phyloP scores from a whole-genome alignment of 1,139 yeast genomes.

The Hanseniaspora gamundiae region DNA sequence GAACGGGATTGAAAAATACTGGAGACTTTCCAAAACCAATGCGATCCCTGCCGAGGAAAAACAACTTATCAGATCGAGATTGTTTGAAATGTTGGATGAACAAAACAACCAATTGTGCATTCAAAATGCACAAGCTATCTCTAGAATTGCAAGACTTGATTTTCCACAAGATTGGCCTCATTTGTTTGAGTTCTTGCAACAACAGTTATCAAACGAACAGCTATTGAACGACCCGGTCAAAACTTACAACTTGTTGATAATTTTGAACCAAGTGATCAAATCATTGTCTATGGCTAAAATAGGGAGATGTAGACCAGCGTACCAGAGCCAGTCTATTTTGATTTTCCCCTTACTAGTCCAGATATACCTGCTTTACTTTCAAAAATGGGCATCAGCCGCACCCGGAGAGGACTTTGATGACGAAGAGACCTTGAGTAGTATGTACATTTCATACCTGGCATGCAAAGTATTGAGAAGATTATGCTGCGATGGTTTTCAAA shows the following conservation, averaged over 20 bases:
- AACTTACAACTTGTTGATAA: conserved; percentile 49
- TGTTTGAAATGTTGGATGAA: conserved; percentile 53
- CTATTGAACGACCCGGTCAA: conserved; percentile 35
- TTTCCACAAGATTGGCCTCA: conserved; percentile 83
- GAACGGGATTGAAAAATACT: conserved; percentile 71
- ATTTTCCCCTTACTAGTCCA: conserved; percentile 48
- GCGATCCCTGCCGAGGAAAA: conserved; percentile 64
- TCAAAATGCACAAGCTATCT: conserved; percentile 76
- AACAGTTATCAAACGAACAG: conserved; percentile 33
- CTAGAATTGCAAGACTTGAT: conserved; percentile 69
- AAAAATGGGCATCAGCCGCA: conserved; percentile 40
- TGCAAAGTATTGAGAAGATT: conserved; percentile 65
- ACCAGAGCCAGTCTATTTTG: conserved; percentile 60
- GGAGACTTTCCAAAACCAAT: conserved; percentile 55
- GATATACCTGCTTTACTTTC: conserved; percentile 47
- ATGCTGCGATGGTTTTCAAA: conserved; percentile 65
- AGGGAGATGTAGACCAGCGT: conserved; percentile 68
- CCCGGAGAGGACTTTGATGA: conserved; percentile 26
- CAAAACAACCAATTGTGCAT: conserved; percentile 60
- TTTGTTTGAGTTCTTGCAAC: conserved; percentile 52
- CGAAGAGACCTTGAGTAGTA: conserved; percentile 15
- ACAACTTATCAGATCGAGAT: conserved; percentile 40
- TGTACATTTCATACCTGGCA: conserved; percentile 67
- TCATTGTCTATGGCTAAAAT: conserved; percentile 62
- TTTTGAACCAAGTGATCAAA: conserved; percentile 69